phyloP scores from a whole-genome alignment of 164 flowering plant species.

The Dillenia turbinata region DNA sequence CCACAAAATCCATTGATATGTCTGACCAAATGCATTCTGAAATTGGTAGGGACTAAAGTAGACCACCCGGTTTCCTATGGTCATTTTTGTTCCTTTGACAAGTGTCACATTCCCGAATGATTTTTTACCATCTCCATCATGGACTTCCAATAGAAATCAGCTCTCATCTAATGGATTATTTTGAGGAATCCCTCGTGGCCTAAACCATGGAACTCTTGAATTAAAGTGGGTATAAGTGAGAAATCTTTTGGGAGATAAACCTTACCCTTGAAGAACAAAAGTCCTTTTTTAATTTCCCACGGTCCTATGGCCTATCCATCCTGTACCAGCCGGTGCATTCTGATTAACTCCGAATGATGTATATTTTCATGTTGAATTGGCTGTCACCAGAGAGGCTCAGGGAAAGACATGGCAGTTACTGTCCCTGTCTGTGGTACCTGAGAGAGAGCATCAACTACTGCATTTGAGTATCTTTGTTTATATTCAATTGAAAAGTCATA shows the following conservation, averaged over 20 bases:
- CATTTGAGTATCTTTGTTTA: not conserved
- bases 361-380: not conserved
- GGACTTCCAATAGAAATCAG: not conserved
- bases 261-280: not conserved
- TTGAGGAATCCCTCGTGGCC: conserved; percentile 8
- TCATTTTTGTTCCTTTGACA: not conserved
- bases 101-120: not conserved
- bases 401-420: not conserved
- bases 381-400: not conserved
- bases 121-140: not conserved
- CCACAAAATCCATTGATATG: not conserved
- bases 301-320: conserved; percentile 3
- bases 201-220: not conserved
- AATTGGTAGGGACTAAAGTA: not conserved
- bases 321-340: not conserved
- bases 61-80: not conserved
- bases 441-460: conserved; percentile 3
- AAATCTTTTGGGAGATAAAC: conserved; percentile 1
- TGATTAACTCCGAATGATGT: not conserved
- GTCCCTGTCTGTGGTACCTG: not conserved
- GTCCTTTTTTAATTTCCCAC: not conserved
- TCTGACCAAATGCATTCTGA: not conserved
- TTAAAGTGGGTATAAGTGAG: not conserved
- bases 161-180: not conserved
- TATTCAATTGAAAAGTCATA: conserved; percentile 7